Conservation (phyloP, 768 basidiomycete genomes). For the Krasilnikovozyma curviuscula region DNA sequence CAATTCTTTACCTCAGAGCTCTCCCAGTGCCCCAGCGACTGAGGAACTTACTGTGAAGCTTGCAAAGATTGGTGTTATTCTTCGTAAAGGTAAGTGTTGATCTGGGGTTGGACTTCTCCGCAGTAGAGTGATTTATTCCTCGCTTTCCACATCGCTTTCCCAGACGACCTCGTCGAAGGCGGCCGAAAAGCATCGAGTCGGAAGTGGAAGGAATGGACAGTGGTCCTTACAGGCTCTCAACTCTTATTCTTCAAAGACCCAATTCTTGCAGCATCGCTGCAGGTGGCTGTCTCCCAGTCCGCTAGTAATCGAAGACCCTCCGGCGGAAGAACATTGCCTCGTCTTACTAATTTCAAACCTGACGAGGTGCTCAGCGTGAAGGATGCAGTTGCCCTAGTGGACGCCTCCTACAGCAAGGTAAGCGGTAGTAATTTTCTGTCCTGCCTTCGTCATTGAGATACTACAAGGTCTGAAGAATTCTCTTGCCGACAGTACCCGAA, state of each 20-base stretch:
- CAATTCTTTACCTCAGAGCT: too few species aligned
- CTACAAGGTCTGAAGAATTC: neutral
- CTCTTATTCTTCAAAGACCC: slow-evolving; percentile 49
- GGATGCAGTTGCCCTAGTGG: slow-evolving; percentile 59
- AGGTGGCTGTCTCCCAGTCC: neutral
- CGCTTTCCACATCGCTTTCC: neutral
- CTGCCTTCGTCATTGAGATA: neutral
- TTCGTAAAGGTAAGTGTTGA: slow-evolving; percentile 38
- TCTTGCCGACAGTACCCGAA: slow-evolving; percentile 37
- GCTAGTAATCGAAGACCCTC: too few species aligned
- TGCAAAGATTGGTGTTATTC: slow-evolving; percentile 60
- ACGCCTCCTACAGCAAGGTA: slow-evolving; percentile 59
- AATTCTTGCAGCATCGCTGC: neutral
- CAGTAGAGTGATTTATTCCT: neutral
- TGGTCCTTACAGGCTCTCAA: slow-evolving; percentile 73
- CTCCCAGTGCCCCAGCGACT: too few species aligned
- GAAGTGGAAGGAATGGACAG: slow-evolving; percentile 76
- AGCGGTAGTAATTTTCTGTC: slow-evolving; percentile 12
- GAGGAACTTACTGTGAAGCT: slow-evolving; percentile 36
- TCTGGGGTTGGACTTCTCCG: neutral
- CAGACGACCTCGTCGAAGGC: slow-evolving; percentile 46
- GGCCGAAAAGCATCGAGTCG: slow-evolving; percentile 55
- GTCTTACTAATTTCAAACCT: slow-evolving; percentile 35
- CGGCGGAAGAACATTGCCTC: too few species aligned
- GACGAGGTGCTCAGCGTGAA: slow-evolving; percentile 70